phyloP scores from a whole-genome alignment of 1,284 basidiomycete species.

The Ceratobasidium sp. region DNA sequence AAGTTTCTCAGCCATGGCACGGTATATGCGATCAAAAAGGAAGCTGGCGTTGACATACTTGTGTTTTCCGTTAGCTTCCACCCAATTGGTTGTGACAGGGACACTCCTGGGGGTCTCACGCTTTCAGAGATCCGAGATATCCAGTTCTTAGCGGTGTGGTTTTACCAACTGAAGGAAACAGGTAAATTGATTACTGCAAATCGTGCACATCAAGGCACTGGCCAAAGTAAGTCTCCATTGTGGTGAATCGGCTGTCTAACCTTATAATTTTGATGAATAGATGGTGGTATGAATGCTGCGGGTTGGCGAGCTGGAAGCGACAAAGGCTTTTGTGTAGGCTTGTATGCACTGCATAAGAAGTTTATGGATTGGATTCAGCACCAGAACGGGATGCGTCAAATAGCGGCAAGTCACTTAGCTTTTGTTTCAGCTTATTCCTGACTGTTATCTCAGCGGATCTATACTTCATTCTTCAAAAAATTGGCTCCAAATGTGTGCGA shows the following conservation, averaged over 20 bases:
- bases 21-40: neutral
- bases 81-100: neutral
- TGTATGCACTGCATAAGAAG: too few species aligned
- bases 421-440: neutral
- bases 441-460: neutral
- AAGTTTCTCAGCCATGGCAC: neutral
- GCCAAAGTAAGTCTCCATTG: too few species aligned
- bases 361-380: too few species aligned
- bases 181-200: neutral
- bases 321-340: neutral
- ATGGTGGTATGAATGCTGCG: neutral
- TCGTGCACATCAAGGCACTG: neutral
- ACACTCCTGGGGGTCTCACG: neutral
- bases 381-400: too few species aligned
- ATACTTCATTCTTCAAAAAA: neutral
- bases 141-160: neutral
- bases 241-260: too few species aligned
- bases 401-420: too few species aligned
- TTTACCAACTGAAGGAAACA: neutral
- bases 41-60: neutral
- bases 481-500: neutral
- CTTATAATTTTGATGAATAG: too few species aligned
- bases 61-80: neutral
- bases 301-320: neutral
- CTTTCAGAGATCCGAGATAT: neutral